Evolutionary conservation across 176 grass and related monocot species (phyloP).

Genomic region (Phyllostachys edulis): DNA sequence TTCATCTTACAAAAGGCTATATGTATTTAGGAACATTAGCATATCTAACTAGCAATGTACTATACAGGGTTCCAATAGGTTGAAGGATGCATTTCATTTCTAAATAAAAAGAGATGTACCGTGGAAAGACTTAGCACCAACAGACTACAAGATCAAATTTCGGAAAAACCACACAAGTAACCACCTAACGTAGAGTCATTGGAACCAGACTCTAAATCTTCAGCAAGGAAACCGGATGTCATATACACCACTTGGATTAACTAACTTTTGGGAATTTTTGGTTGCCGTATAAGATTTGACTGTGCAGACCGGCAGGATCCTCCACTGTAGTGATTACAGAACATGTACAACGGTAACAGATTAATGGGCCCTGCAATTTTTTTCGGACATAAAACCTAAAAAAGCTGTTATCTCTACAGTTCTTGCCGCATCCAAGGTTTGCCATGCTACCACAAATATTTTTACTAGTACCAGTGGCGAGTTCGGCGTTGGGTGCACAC

Average conservation of each 20-base stretch:
- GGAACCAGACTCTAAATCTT: no score
- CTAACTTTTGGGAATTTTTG: neutral
- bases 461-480: neutral
- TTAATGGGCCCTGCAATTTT: neutral
- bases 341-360: neutral
- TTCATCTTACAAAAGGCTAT: neutral
- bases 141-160: neutral
- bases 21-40: neutral
- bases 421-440: neutral
- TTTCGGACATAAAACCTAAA: neutral
- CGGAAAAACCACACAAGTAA: neutral
- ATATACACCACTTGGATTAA: neutral
- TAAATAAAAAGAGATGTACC: no score
- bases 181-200: no score
- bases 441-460: neutral
- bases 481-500: no score
- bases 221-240: no score
- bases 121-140: neutral
- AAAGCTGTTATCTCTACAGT: slow-evolving; percentile 4
- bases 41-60: neutral
- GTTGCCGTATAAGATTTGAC: neutral
- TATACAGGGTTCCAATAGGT: neutral
- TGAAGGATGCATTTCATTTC: neutral
- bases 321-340: neutral
- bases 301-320: neutral